Evolutionary conservation across 2,329 filamentous ascomycete species (phyloP).

Genomic region (Aspergillus texensis): DNA sequence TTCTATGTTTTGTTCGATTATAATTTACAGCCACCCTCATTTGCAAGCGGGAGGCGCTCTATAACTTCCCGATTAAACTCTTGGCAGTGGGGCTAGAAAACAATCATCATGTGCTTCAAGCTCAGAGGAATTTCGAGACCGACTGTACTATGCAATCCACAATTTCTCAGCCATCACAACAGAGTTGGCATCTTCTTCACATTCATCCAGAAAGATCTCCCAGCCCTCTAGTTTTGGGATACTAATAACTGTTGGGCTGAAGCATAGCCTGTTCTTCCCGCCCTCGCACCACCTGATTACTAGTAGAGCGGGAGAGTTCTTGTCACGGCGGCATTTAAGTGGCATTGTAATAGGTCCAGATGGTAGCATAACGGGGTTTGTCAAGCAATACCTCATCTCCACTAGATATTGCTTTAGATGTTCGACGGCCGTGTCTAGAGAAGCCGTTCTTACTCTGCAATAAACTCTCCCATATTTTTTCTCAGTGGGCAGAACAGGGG

Average conservation of each 20-base stretch:
- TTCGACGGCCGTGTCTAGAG: not conserved
- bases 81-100: too few species aligned
- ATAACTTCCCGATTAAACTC: too few species aligned
- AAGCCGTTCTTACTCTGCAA: not conserved
- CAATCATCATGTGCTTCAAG: too few species aligned
- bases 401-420: not conserved
- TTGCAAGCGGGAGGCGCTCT: too few species aligned
- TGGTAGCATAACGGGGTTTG: not conserved
- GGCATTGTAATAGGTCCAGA: not conserved
- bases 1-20: too few species aligned
- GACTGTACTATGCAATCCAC: too few species aligned
- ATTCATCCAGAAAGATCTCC: not conserved
- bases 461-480: not conserved
- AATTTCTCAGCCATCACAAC: not conserved
- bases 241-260: not conserved
- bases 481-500: not conserved
- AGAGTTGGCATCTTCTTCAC: not conserved
- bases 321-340: not conserved
- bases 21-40: too few species aligned
- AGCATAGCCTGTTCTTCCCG: not conserved
- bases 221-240: not conserved
- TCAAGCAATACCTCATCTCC: not conserved
- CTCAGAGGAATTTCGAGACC: too few species aligned
- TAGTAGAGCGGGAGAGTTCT: not conserved
- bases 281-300: not conserved